phyloP scores from a whole-genome alignment of 176 grass and related monocot species.

The Eremochloa ophiuroides region DNA sequence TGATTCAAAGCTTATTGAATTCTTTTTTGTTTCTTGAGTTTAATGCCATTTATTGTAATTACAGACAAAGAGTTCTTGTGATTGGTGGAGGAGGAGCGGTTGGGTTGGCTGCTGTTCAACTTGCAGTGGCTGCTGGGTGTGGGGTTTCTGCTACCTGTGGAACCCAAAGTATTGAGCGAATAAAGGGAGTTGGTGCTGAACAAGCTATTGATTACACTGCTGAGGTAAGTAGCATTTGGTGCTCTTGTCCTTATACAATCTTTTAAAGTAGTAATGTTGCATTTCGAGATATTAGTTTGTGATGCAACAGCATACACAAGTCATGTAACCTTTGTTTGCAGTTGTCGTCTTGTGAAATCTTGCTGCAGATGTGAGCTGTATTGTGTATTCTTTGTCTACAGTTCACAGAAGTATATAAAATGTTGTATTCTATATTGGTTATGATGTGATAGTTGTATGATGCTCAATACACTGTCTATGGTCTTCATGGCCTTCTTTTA shows the following conservation, averaged over 20 bases:
- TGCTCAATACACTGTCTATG: not conserved
- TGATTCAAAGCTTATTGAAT: conserved; percentile 7
- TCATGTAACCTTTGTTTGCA: not conserved
- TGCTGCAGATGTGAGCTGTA: not conserved
- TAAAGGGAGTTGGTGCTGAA: conserved; percentile 75
- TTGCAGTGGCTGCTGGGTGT: conserved; percentile 71
- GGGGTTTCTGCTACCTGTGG: conserved; percentile 83
- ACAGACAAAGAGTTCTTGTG: conserved; percentile 78
- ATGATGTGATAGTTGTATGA: not conserved
- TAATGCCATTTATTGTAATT: conserved; percentile 15
- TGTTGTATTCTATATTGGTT: not conserved
- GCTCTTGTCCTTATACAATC: not conserved
- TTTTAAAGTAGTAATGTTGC: conserved; percentile 3
- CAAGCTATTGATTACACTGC: conserved; percentile 89
- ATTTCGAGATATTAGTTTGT: conserved; percentile 1
- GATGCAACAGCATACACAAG: not conserved
- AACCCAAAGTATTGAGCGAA: conserved; percentile 62
- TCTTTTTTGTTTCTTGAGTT: not conserved
- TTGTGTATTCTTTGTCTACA: conserved; percentile 2
- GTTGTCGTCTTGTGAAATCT: conserved; percentile 8
- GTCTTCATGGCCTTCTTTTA: not conserved
- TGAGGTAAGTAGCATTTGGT: conserved; percentile 47
- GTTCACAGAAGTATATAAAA: not conserved
- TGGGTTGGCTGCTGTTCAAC: conserved; percentile 79
- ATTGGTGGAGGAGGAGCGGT: conserved; percentile 96